Evolutionary conservation across 345 rosid genomes (phyloP).

Genomic region (Carallia brachiata): DNA sequence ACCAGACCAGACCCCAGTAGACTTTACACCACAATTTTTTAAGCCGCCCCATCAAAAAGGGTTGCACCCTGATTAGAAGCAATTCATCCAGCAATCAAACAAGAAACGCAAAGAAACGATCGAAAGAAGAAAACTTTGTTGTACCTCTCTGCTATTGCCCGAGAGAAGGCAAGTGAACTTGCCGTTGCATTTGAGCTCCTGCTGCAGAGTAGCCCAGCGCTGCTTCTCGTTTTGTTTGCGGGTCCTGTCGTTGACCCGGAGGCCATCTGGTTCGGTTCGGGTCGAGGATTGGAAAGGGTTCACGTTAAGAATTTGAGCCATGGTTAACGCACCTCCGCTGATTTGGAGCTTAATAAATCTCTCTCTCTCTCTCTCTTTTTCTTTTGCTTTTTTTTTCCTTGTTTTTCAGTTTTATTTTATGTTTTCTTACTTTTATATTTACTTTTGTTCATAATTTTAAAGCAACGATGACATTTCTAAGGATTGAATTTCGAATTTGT

Average conservation of each 20-base stretch:
- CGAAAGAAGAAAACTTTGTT: background rate
- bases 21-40: background rate
- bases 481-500: too few species aligned
- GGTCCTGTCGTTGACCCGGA: conserved; percentile 7
- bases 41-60: background rate
- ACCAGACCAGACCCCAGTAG: background rate
- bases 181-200: conserved; percentile 44
- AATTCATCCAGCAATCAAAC: background rate
- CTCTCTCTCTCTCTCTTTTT: too few species aligned
- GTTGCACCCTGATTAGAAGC: background rate
- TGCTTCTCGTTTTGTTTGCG: conserved; percentile 18
- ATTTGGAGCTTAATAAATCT: too few species aligned
- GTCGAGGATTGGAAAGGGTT: conserved; percentile 31
- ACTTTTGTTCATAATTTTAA: too few species aligned
- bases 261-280: conserved; percentile 19
- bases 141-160: conserved; percentile 62
- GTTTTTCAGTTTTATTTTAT: too few species aligned
- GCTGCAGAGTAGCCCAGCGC: conserved; percentile 43
- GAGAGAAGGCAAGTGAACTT: conserved; percentile 74
- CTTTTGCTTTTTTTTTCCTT: too few species aligned
- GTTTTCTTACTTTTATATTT: too few species aligned
- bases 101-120: background rate
- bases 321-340: conserved; percentile 8
- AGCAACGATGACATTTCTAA: too few species aligned
- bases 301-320: conserved; percentile 50